Conservation (phyloP, 805 yeast species). For the Brettanomyces sp. region DNA sequence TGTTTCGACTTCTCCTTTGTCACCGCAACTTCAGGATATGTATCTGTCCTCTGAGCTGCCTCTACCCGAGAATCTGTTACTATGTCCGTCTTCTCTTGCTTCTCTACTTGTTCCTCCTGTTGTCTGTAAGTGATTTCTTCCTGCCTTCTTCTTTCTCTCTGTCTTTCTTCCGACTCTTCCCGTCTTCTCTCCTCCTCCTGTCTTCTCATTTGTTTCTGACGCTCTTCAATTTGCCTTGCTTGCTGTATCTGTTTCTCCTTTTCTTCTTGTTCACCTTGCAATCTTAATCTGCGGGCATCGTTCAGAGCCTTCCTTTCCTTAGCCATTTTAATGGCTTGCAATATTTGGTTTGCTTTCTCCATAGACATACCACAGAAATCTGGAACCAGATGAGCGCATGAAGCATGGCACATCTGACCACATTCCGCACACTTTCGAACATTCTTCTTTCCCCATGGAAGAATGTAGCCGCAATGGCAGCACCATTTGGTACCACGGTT, state of each 20-base stretch:
- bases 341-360: conserved; percentile 89
- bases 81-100: background rate
- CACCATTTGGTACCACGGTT: conserved; percentile 99
- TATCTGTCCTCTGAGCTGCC: background rate
- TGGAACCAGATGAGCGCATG: conserved; percentile 90
- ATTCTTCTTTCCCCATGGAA: conserved; percentile 91
- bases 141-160: background rate
- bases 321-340: conserved; percentile 75
- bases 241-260: background rate
- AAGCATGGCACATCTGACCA: conserved; percentile 89
- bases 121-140: background rate
- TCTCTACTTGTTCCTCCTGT: background rate
- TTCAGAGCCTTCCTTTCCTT: conserved; percentile 26
- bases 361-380: conserved; percentile 98
- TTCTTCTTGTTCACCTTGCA: conserved; percentile 4
- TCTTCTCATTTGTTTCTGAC: background rate
- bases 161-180: background rate
- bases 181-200: background rate
- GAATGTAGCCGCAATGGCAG: conserved; percentile 94
- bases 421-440: conserved; percentile 90
- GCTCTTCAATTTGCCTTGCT: background rate
- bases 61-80: background rate
- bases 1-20: conserved; percentile 7
- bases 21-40: conserved; percentile 19
- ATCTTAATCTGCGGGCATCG: conserved; percentile 4